Evolutionary conservation across 495 filamentous ascomycete species (phyloP), one percentile per base, ranked within the genome.

Genomic region (Halenospora varia): DNA sequence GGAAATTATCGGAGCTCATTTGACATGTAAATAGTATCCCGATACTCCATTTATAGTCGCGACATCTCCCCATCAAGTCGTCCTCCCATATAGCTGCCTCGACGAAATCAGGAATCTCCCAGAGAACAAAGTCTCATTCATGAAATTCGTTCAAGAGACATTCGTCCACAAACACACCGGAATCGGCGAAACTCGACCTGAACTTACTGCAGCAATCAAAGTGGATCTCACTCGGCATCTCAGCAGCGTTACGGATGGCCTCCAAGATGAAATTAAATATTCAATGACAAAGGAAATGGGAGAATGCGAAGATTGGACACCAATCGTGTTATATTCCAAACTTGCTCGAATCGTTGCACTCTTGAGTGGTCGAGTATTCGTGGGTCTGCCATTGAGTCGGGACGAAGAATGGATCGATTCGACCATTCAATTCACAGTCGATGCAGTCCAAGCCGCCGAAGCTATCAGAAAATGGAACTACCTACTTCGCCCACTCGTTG

Each of bases 351-450:
- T 84, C 11, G 76, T 88, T 1, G 81, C 81, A 39, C 76, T 75
- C 4, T 54, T 84, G 19, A 83, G 83, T 0, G 78, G 81, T n/a
- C 68, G 82, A 13, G 68, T 81, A 6, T 87, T 87, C 51, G 69
- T 86, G 48, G 85, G 83, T 19, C 61, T 72, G 3, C 71, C 76
- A 10, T 59, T 83, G 42, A 80, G 77, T 59, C 76, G 79, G 1
- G 68, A 81, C 23, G 68, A 77, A 48, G 76, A 82, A 13, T 88
- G 86, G 73, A 65, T 85, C 18, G 63, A 78, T 20, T 71, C 78
- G 3, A 77, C 82, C 1, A 77, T 84, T 60, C 77, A 75, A 29
- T 87, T 81, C 65, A 82, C 84, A 3, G 57, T 82, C 19, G 73
- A 83, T 46, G 56, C 79, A 57, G 62, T 70, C 70, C 51, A 63